Base-by-base conservation (phyloP, 176 grass and related monocot species). In the Lolium multiflorum region DNA sequence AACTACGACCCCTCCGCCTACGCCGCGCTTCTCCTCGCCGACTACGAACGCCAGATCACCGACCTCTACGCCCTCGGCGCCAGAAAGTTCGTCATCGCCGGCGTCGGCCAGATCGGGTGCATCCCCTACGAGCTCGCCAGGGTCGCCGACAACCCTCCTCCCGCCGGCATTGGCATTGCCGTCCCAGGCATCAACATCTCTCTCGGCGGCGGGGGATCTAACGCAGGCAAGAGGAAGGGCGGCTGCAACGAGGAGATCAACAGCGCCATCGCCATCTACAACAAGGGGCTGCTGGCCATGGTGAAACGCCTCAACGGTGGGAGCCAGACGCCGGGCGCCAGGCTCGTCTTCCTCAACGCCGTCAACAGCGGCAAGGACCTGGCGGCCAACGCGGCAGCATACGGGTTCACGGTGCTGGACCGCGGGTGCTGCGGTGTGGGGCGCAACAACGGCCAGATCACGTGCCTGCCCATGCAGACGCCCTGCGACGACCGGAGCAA, bases 41-140 rank as follows among this genome's bases (percentile, higher is more conserved):
- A 82, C 24, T 98, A 98, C 91, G 81, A 92, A 3, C 78, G 69
- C 0, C 93, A 92, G 81, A 65, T 98, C 65, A 43, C 20, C 37
- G 73, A 18, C 17, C 84, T 90, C 55, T 65, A 90, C 79, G 54
- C 12, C 21, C 89, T 96, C 76, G 96, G 96, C 57, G 91, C 90
- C 4, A 82, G 96, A 14, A 98, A 98, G 88, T 89, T 93, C 63
- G 93, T 81, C 11, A 7, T 98, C 64, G 73, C 88, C 5, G 96
- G 90, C 38, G 65, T 98, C 18, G 96, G 96, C 11, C 79, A 85
- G 50, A 95, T 98, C 78, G 96, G 96, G 0, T 98, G 96, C 89
- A 98, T 95, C 75, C 96, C 96, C 15, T 98, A 98, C 62, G 93
- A 98, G 84, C 91, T 98, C 43, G 96, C 96, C 15, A 73, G 93